Conservation (phyloP, 2,329 filamentous ascomycete species). For the Septoria linicola region DNA sequence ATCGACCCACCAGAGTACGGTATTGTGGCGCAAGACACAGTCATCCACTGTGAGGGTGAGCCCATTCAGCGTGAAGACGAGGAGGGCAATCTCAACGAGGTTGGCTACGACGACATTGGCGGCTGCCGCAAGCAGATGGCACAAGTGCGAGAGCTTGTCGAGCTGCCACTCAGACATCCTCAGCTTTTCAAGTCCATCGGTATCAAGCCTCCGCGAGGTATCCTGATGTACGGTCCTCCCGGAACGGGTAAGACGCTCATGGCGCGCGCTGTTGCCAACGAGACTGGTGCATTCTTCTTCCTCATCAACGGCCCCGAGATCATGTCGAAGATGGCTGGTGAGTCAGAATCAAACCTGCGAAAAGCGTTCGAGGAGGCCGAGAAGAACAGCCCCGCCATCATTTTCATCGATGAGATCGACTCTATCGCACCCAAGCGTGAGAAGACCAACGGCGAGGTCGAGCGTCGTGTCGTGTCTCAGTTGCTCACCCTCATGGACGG, state of each 20-base stretch:
- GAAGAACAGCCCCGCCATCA: conserved; percentile 98
- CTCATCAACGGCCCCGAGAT: conserved; percentile 98
- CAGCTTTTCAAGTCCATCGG: conserved; percentile 99
- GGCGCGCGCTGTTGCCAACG: conserved; percentile 97
- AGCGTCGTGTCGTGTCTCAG: conserved; percentile 97
- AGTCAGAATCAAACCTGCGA: conserved; percentile 95
- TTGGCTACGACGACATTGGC: conserved; percentile 98
- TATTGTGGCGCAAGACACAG: conserved; percentile 96
- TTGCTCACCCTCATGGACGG: conserved; percentile 97
- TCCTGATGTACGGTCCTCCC: conserved; percentile 87
- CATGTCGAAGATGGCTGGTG: conserved; percentile 99
- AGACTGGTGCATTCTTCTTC: conserved; percentile 99
- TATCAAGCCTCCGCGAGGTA: conserved; percentile 98
- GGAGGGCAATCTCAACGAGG: conserved; percentile 98
- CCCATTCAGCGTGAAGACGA: conserved; percentile 97
- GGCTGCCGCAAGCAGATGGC: conserved; percentile 99
- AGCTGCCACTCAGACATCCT: conserved; percentile 92
- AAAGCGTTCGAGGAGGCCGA: conserved; percentile 99
- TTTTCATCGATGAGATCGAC: conserved; percentile 99
- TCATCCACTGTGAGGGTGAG: conserved; percentile 98
- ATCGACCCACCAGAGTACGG: conserved; percentile 98
- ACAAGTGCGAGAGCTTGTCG: conserved; percentile 97
- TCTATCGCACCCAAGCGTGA: conserved; percentile 99
- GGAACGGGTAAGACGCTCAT: conserved; percentile 99
- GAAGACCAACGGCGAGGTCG: conserved; percentile 98